phyloP scores from a whole-genome alignment of 2,329 filamentous ascomycete species.

The Huntiella savannae region DNA sequence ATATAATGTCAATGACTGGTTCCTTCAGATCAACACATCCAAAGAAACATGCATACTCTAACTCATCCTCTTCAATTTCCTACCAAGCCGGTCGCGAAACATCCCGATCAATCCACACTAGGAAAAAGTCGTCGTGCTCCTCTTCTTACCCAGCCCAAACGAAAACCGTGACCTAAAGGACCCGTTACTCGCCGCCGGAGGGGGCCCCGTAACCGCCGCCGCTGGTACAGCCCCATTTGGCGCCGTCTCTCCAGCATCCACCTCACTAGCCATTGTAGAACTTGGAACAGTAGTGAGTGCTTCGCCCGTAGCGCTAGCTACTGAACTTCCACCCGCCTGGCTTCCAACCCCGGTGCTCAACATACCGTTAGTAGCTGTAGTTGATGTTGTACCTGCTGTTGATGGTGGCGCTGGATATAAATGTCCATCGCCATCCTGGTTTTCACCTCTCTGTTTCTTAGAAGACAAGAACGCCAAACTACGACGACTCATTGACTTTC shows the following conservation, averaged over 20 bases:
- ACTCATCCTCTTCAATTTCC: too few species aligned
- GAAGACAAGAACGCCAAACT: slow-evolving; percentile 45
- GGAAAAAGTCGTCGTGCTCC: slow-evolving; percentile 27
- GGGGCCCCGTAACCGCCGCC: not conserved
- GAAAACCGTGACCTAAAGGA: slow-evolving; percentile 38
- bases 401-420: slow-evolving; percentile 1
- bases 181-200: not conserved
- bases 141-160: slow-evolving; percentile 43
- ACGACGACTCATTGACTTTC: slow-evolving; percentile 62
- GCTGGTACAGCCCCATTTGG: not conserved
- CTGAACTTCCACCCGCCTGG: not conserved
- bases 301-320: not conserved
- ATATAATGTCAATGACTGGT: not conserved
- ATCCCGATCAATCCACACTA: slow-evolving; percentile 6
- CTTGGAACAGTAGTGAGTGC: too few species aligned
- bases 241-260: not conserved
- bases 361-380: slow-evolving; percentile 3
- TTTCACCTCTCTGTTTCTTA: slow-evolving; percentile 21
- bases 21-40: too few species aligned
- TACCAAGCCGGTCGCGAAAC: too few species aligned
- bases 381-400: not conserved
- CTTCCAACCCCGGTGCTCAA: not conserved
- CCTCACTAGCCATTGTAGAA: not conserved
- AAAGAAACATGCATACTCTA: too few species aligned
- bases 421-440: not conserved